These are phyloP conservation scores for Fusarium floridanum DNA, from an alignment of 2,329 filamentous ascomycete species.

Conservation along the genomic window DNA sequence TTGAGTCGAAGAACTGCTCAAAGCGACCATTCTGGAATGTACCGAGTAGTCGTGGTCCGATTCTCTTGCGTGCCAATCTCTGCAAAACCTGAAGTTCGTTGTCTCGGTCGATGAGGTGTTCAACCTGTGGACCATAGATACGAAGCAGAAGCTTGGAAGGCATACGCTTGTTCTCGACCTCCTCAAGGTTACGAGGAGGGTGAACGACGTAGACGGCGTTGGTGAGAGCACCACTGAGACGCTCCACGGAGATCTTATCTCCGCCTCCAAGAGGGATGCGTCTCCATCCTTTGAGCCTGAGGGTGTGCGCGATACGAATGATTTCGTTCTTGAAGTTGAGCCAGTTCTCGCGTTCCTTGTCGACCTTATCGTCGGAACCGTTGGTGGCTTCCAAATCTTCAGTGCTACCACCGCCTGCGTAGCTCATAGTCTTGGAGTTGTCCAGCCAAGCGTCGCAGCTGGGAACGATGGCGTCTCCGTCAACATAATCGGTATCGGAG, in stretches of 20 bases:
- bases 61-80: constrained; percentile 89
- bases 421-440: constrained; percentile 89
- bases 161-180: constrained; percentile 57
- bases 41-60: constrained; percentile 89
- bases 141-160: constrained; percentile 84
- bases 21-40: constrained; percentile 96
- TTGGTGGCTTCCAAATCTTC: constrained; percentile 51
- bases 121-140: constrained; percentile 94
- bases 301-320: constrained; percentile 86
- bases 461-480: constrained; percentile 86
- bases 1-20: constrained; percentile 92
- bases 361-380: constrained; percentile 57
- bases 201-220: constrained; percentile 97
- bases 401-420: constrained; percentile 66
- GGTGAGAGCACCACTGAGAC: constrained; percentile 90
- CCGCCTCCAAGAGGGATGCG: constrained; percentile 80
- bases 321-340: constrained; percentile 92
- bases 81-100: constrained; percentile 88
- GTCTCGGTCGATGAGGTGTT: constrained; percentile 94
- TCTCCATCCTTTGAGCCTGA: constrained; percentile 92
- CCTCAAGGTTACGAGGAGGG: constrained; percentile 74
- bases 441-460: constrained; percentile 87
- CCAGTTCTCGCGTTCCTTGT: constrained; percentile 84
- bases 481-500: constrained; percentile 87
- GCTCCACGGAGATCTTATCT: constrained; percentile 76